These are phyloP conservation scores for Mrakia gelida DNA, from an alignment of 768 basidiomycete species.

Conservation along the genomic window DNA sequence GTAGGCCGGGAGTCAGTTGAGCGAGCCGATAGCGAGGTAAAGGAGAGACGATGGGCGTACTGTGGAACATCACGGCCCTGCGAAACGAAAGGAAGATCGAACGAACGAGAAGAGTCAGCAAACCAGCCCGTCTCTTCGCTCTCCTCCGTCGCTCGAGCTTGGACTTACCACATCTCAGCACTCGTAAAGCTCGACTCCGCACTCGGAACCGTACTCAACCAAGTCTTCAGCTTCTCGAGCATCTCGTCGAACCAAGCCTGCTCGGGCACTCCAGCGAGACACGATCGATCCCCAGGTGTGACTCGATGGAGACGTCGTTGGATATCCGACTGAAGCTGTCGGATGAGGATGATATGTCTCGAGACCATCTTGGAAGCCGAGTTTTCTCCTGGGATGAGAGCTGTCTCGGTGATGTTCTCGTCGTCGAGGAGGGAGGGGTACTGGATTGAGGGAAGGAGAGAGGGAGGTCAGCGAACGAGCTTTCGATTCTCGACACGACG, in stretches of 20 bases:
- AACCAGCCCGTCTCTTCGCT: not conserved
- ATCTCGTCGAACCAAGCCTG: constrained; percentile 44
- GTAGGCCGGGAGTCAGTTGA: not conserved
- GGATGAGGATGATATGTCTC: constrained; percentile 41
- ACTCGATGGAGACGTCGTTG: constrained; percentile 42
- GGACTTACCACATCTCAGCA: constrained; percentile 40
- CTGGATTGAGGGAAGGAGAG: constrained; percentile 27
- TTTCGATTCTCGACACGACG: not conserved
- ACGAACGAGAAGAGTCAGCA: not conserved
- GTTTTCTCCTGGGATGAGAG: constrained; percentile 1
- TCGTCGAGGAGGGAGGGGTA: constrained; percentile 42
- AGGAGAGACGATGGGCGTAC: constrained; percentile 36
- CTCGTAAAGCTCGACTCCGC: constrained; percentile 42
- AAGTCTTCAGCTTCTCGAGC: constrained; percentile 42
- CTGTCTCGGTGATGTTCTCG: constrained; percentile 36
- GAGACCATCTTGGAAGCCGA: constrained; percentile 14
- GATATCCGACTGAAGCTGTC: constrained; percentile 45
- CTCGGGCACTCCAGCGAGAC: constrained; percentile 30
- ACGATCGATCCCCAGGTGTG: constrained; percentile 34
- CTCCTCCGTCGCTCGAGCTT: not conserved
- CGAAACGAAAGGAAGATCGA: not conserved
- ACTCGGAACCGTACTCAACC: constrained; percentile 44
- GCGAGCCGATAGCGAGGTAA: not conserved
- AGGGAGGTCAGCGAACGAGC: not conserved
- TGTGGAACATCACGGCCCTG: constrained; percentile 45